Evolutionary conservation across 2,329 filamentous ascomycete species (phyloP), one percentile per base, ranked within the genome.

Genomic region (Fusarium sp.): DNA sequence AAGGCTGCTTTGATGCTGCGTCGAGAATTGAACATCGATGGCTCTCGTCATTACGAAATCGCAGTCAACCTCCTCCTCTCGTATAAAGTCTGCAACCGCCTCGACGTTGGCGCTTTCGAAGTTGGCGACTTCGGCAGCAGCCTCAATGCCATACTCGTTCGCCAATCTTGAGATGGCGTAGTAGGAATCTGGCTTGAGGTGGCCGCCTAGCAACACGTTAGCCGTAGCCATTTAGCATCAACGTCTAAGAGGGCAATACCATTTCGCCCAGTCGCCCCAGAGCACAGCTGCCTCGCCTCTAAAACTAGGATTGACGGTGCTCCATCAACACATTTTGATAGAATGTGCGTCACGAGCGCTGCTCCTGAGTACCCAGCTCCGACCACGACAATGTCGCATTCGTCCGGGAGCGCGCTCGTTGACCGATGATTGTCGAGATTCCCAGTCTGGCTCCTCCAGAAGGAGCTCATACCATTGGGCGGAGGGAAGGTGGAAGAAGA

Each of bases 351-450:
- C 0, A 83, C 84, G 6, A 84, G 82, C 1, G 83, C 81, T 1
- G 83, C 82, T 4, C 87, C 87, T 6, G 86, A 81, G 63, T 84
- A 86, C 0, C 87, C 87, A 16, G 84, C 83, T 1, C 86, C 87
- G 10, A 88, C 82, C 40, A 88, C 84, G 18, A 84, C 81, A 60
- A 88, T 82, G 54, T 88, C 86, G 33, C 80, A 82, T 33, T 83
- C 67, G 0, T 73, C 52, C 0, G 86, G 86, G 1, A 88, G 31
- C 2, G 16, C 2, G 2, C 10, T 1, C 0, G 65, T 65, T 0
- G 67, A 71, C 1, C 63, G 65, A 33, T 63, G n/a, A 4, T 50
- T 35, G 9, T 75, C 69, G 1, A 75, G 25, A 2, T 22, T 9
- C 9, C 66, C 61, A 0, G 54, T 65, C 4, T 61, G 13, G 1